Conservation (phyloP, 371 early-diverging fungal species). For the Circinella minor region DNA sequence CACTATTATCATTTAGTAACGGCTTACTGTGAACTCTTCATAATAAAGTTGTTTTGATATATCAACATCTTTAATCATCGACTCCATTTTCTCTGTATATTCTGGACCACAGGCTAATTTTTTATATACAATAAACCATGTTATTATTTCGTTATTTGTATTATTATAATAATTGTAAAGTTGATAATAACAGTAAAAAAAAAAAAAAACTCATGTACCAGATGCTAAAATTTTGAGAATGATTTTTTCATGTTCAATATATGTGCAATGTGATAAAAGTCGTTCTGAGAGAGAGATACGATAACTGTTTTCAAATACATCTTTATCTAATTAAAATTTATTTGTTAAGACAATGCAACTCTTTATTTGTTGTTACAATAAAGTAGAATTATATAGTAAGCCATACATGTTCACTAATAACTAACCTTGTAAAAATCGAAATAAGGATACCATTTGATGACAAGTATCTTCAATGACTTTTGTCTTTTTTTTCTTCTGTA, state of each 20-base stretch:
- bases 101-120: neutral
- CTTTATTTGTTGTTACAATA: too few relatives aligned
- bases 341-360: neutral
- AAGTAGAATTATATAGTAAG: too few relatives aligned
- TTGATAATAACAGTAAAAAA: too few relatives aligned
- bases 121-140: neutral
- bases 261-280: neutral
- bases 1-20: neutral
- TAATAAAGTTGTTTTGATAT: neutral
- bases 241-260: neutral
- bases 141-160: neutral
- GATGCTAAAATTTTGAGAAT: neutral
- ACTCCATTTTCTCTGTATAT: neutral
- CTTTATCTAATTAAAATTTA: neutral
- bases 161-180: too few relatives aligned
- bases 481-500: neutral
- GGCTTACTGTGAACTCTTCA: neutral
- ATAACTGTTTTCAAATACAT: neutral
- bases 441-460: neutral
- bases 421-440: neutral
- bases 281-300: neutral
- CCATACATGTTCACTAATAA: neutral
- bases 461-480: neutral
- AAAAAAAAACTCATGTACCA: neutral
- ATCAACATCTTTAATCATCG: neutral